Evolutionary conservation across 805 yeast genomes (phyloP), one percentile per base, ranked within the genome.

Genomic region (Maudiozyma turicensis): DNA sequence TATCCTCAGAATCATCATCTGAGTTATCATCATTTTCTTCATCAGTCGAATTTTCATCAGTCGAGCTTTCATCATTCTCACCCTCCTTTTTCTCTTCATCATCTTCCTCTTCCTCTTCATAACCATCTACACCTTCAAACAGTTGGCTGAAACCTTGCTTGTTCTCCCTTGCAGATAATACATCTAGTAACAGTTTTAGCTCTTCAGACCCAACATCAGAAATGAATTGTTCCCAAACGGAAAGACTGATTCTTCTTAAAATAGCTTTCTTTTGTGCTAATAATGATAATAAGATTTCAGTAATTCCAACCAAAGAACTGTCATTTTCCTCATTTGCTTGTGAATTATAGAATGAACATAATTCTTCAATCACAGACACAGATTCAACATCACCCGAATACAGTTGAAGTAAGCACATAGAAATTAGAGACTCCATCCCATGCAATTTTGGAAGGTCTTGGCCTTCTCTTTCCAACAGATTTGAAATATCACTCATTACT

Each of bases 341-440:
- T 52, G 51, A 55, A 9, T 72, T 74, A 14, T 71, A 72, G 6
- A 69, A 69, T 1, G 63, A 67, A 40, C 56, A 53, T 45, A 91
- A 66, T 61, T 91, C 98, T 30, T 80, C 81, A 37, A 91, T 70
- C 14, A 87, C 80, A 34, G 79, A 72, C 6, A 85, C 77, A 0
- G 95, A 82, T 52, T 91, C 97, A 6, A 81, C 63, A 47, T 76
- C 88, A 28, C 90, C 95, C 48, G 81, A 70, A 60, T 82, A 89
- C 34, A 90, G 72, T 63, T 88, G 95, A 11, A 91, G 61, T 26
- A 89, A 65, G 3, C 83, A 82, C 76, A 86, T 78, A 0, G 96
- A 83, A 49, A 86, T 77, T 43, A 91, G 69, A 37, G 86, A 68
- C 64, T 88, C 95, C 59, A 91, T 83, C 41, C 88, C 84, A 28